Percentiles rank a stretch among this genome's conserved stretches.
Evolutionary conservation across 345 rosid species (phyloP).

Genomic region (Arabis hirsuta): DNA sequence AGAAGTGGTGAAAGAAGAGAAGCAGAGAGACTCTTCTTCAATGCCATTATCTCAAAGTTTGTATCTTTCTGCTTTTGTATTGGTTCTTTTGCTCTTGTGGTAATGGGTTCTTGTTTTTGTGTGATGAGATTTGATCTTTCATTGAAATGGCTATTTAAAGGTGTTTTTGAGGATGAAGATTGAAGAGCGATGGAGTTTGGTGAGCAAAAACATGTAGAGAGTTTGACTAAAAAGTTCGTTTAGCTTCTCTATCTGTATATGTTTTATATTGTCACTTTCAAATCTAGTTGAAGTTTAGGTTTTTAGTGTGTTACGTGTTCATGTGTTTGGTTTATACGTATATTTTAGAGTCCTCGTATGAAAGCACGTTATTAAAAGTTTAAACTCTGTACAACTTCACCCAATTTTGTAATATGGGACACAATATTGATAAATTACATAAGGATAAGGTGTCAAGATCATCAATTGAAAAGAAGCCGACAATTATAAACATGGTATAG

Average conservation of each 20-base stretch:
- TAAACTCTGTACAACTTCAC: constrained; percentile 1
- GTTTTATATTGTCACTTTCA: constrained; percentile 32
- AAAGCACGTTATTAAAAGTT: neutral
- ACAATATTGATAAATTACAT: too few relatives aligned
- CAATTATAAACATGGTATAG: too few relatives aligned
- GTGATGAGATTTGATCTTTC: constrained; percentile 29
- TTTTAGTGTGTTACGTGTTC: constrained; percentile 19
- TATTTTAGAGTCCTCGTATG: neutral
- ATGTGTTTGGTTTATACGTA: constrained; percentile 8
- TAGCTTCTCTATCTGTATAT: constrained; percentile 43
- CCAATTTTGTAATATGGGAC: neutral
- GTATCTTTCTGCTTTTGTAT: neutral
- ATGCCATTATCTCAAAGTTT: constrained; percentile 32
- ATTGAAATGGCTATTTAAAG: constrained; percentile 31
- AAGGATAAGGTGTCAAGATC: neutral
- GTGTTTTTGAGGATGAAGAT: constrained; percentile 19
- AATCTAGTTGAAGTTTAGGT: constrained; percentile 35
- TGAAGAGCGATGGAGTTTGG: constrained; percentile 39
- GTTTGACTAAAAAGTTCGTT: constrained; percentile 23
- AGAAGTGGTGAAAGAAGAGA: constrained; percentile 33
- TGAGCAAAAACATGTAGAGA: constrained; percentile 24
- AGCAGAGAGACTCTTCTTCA: constrained; percentile 36
- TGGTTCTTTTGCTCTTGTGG: constrained; percentile 29
- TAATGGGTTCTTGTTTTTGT: constrained; percentile 13
- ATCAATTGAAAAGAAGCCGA: neutral